These are phyloP conservation scores for Microdochium bolleyi DNA, from an alignment of 2,329 filamentous ascomycete species.

Conservation along the genomic window DNA sequence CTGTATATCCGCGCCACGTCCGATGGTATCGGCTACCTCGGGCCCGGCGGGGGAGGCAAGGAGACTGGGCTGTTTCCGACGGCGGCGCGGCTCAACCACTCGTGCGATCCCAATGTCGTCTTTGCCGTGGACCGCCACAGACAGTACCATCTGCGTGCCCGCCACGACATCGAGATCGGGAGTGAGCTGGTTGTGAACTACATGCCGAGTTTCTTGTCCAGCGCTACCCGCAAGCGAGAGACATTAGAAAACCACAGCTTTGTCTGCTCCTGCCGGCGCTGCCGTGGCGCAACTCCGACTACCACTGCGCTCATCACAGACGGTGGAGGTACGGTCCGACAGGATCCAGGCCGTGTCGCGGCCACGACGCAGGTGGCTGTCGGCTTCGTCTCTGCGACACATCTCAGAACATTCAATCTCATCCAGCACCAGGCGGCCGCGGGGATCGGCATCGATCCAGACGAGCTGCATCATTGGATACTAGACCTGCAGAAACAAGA, in stretches of 20 bases:
- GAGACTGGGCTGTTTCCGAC: constrained; percentile 21
- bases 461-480: background rate
- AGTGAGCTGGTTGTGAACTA: background rate
- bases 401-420: background rate
- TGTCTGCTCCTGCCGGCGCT: background rate
- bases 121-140: background rate
- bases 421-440: background rate
- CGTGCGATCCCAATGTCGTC: constrained; percentile 23
- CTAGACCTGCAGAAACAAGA: background rate
- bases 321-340: background rate
- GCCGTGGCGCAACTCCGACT: background rate
- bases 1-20: background rate
- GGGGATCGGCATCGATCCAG: background rate
- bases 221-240: background rate
- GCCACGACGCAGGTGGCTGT: background rate
- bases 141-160: background rate
- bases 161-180: background rate
- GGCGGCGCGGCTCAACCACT: constrained; percentile 25
- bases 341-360: background rate
- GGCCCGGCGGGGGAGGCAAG: background rate
- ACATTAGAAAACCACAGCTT: background rate
- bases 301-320: no score
- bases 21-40: background rate
- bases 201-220: background rate
- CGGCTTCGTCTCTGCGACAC: background rate